Conservation (phyloP, 495 filamentous ascomycete species). For the Neurospora sp. region DNA sequence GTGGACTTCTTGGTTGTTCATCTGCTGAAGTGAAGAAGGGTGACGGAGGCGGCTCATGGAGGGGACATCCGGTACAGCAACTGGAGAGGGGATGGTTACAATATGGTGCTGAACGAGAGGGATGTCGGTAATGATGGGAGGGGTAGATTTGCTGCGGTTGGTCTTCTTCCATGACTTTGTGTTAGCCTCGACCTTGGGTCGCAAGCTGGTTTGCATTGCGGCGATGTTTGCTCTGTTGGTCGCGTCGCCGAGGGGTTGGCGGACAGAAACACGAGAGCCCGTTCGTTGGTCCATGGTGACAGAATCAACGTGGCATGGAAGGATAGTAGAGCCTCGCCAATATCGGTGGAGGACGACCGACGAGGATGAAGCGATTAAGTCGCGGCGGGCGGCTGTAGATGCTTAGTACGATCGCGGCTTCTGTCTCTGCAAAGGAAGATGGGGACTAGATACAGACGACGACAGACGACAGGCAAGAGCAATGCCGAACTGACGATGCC, state of each 20-base stretch:
- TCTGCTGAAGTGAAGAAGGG: conserved; percentile 3
- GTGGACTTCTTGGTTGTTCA: conserved; percentile 31
- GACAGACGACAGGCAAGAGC: neutral
- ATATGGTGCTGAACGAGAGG: neutral
- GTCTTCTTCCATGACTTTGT: neutral
- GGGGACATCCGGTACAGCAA: neutral
- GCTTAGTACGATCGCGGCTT: neutral
- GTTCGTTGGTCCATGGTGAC: conserved; percentile 26
- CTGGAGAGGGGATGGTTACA: neutral
- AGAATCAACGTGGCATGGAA: neutral
- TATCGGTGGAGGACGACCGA: conserved; percentile 1
- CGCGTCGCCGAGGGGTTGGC: conserved; percentile 38
- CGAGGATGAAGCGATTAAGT: neutral
- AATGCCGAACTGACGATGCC: neutral
- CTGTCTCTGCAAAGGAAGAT: neutral
- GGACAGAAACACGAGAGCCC: conserved; percentile 18
- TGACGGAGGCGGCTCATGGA: neutral
- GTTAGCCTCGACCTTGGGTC: neutral
- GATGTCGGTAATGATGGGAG: neutral
- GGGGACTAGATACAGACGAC: neutral
- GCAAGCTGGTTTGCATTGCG: conserved; percentile 6
- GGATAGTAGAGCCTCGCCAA: neutral
- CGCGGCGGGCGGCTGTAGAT: neutral
- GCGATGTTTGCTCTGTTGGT: conserved; percentile 34
- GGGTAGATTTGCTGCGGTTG: conserved; percentile 8